A percentile compares a stretch with the other conserved stretches of the same genome.
These are phyloP conservation scores for Panaeolus cyanescens DNA, from an alignment of 768 basidiomycete genomes.

Conservation along the genomic window DNA sequence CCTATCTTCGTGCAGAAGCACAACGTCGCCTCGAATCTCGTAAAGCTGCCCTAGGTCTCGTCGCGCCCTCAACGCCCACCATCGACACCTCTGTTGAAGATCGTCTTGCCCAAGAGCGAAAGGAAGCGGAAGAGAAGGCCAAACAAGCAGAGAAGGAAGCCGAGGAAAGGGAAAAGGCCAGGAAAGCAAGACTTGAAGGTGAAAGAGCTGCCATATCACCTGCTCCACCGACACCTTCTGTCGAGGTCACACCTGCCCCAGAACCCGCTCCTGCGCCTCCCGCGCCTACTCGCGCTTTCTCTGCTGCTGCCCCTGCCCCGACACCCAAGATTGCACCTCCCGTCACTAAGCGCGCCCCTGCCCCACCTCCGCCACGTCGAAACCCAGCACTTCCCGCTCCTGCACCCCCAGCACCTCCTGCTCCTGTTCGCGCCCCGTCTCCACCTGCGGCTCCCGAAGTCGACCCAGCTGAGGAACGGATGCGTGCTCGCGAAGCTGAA, in stretches of 20 bases:
- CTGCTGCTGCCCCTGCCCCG: slow-evolving; percentile 25
- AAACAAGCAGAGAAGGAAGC: slow-evolving; percentile 78
- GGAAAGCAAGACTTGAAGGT: slow-evolving; percentile 73
- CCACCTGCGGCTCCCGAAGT: slow-evolving; percentile 42
- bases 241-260: slow-evolving; percentile 24
- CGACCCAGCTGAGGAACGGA: slow-evolving; percentile 76
- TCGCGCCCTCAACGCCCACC: slow-evolving; percentile 41
- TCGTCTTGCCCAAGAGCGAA: slow-evolving; percentile 81
- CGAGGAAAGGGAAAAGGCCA: slow-evolving; percentile 72
- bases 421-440: slow-evolving; percentile 17
- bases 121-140: slow-evolving; percentile 87
- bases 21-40: slow-evolving; percentile 82
- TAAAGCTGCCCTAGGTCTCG: slow-evolving; percentile 82
- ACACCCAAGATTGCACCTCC: slow-evolving; percentile 27
- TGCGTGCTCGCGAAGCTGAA: slow-evolving; percentile 70
- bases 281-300: slow-evolving; percentile 20
- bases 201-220: slow-evolving; percentile 65
- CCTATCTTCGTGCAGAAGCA: slow-evolving; percentile 78
- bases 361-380: slow-evolving; percentile 45
- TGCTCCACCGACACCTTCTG: slow-evolving; percentile 26
- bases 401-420: slow-evolving; percentile 35
- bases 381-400: slow-evolving; percentile 38
- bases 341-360: slow-evolving; percentile 32
- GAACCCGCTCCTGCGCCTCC: slow-evolving; percentile 27
- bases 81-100: slow-evolving; percentile 86